Percentiles rank a stretch among this genome's conserved stretches.
These are phyloP conservation scores for Leccinum aurantiacum DNA, from an alignment of 768 basidiomycete genomes.

Conservation along the genomic window DNA sequence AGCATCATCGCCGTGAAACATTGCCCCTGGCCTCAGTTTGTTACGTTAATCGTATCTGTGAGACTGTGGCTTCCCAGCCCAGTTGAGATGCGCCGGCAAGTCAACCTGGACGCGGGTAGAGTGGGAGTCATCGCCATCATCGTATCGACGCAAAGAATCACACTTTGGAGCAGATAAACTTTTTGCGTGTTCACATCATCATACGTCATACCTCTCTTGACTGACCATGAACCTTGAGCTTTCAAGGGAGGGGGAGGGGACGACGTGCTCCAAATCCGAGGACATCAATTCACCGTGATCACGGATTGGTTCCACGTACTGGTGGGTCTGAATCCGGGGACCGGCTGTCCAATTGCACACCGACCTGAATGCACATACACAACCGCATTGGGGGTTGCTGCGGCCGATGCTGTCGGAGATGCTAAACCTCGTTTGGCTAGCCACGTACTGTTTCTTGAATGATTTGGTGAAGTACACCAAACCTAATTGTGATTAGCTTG, in stretches of 20 bases:
- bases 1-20: neutral
- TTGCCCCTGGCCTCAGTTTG: neutral
- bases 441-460: neutral
- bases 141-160: neutral
- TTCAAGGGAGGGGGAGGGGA: neutral
- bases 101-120: conserved; percentile 1
- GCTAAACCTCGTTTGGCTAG: conserved; percentile 8
- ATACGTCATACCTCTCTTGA: conserved; percentile 5
- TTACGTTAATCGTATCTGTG: conserved; percentile 15
- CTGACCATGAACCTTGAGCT: neutral
- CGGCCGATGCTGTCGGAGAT: conserved; percentile 21
- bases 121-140: neutral
- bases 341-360: conserved; percentile 6
- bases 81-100: conserved; percentile 13
- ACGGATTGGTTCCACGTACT: too few relatives aligned
- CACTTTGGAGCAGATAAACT: conserved; percentile 5
- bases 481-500: neutral
- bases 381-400: conserved; percentile 15
- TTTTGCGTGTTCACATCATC: conserved; percentile 1
- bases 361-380: neutral
- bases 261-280: neutral
- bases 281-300: neutral
- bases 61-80: neutral
- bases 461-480: neutral
- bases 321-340: neutral